phyloP scores from a whole-genome alignment of 139 green algal genomes.

The Tetradesmus obliquus region DNA sequence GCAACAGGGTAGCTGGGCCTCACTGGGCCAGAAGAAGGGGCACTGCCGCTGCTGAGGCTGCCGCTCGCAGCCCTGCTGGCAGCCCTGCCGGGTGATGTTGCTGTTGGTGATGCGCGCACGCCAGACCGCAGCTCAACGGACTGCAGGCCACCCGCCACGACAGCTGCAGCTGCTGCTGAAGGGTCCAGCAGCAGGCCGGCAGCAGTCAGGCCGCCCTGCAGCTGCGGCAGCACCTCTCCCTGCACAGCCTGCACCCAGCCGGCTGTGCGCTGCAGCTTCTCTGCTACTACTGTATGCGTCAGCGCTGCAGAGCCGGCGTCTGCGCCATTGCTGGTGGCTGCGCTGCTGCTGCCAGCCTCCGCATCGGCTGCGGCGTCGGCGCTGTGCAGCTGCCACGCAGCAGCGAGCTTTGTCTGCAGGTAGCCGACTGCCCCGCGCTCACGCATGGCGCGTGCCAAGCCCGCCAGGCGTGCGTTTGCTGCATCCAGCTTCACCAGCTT shows the following conservation, averaged over 20 bases:
- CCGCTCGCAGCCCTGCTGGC: background rate
- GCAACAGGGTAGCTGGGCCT: conserved; percentile 44
- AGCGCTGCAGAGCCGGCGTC: background rate
- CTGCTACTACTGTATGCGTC: background rate
- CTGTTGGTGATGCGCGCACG: background rate
- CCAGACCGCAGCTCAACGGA: conserved; percentile 25
- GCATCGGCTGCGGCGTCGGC: background rate
- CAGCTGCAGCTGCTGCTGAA: conserved; percentile 1
- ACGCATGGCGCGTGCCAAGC: conserved; percentile 52
- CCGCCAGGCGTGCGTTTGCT: conserved; percentile 77
- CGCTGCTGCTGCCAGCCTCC: background rate
- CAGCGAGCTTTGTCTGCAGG: conserved; percentile 64
- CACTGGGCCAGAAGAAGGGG: background rate
- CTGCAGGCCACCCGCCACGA: background rate
- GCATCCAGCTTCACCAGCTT: conserved; percentile 84
- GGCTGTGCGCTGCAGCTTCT: conserved; percentile 44
- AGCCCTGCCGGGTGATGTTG: background rate
- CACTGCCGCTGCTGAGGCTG: background rate
- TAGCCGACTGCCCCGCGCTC: conserved; percentile 58
- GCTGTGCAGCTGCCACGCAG: conserved; percentile 48
- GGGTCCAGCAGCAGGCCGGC: conserved; percentile 26
- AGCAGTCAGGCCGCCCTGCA: background rate
- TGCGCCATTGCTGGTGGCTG: background rate
- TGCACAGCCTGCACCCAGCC: conserved; percentile 35
- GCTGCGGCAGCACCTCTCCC: background rate